These are phyloP conservation scores for Croton setiger DNA, from an alignment of 441 rosid genomes.

Conservation along the genomic window DNA sequence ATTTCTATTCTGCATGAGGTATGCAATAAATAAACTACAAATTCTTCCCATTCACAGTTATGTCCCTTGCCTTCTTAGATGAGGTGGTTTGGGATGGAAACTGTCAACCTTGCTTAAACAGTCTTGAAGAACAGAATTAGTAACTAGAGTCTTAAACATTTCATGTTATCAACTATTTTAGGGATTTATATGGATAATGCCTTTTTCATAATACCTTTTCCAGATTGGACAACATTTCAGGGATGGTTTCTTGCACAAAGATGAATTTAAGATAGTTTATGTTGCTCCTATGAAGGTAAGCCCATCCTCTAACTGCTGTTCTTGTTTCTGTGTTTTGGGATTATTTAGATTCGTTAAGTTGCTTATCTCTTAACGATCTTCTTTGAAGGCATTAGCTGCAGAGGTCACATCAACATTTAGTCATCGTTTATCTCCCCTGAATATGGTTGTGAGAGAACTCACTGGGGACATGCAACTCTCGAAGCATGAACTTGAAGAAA, in stretches of 20 bases:
- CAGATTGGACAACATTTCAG: conserved; percentile 96
- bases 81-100: not conserved
- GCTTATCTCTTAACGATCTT: conserved; percentile 20
- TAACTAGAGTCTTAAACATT: conserved; percentile 2
- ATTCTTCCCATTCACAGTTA: not conserved
- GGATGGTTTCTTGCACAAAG: conserved; percentile 93
- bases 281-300: conserved; percentile 99
- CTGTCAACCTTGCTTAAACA: not conserved
- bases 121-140: not conserved
- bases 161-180: not conserved
- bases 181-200: conserved; percentile 7
- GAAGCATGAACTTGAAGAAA: conserved; percentile 84
- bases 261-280: conserved; percentile 95
- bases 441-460: conserved; percentile 92
- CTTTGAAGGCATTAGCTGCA: conserved; percentile 85
- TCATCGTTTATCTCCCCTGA: conserved; percentile 82
- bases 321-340: too few species aligned
- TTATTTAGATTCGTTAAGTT: conserved; percentile 10
- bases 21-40: conserved; percentile 7
- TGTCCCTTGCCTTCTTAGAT: not conserved
- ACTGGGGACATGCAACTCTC: conserved; percentile 99
- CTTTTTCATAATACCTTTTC: conserved; percentile 12
- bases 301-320: not conserved
- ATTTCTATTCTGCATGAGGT: conserved; percentile 94
- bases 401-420: conserved; percentile 93